Evolutionary conservation across 805 yeast species (phyloP).

Genomic region (Lachancea dasiensis): DNA sequence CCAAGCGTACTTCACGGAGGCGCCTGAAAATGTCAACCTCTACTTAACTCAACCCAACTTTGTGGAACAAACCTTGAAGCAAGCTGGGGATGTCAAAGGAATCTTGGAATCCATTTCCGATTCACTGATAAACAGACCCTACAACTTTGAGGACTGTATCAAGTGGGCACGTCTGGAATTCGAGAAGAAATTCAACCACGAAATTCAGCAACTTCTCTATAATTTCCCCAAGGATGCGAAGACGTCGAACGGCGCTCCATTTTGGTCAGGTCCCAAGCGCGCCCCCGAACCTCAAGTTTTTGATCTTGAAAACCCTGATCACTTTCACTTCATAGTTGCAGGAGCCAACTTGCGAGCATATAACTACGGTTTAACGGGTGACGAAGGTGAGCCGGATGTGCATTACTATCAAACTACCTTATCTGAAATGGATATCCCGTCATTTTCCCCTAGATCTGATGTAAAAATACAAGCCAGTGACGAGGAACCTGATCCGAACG

Average conservation of each 20-base stretch:
- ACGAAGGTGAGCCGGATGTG: conserved; percentile 44
- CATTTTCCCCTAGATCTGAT: conserved; percentile 70
- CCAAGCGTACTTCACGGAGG: conserved; percentile 83
- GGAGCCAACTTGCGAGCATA: conserved; percentile 90
- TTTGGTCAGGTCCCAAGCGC: conserved; percentile 97
- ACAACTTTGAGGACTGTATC: conserved; percentile 87
- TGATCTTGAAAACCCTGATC: conserved; percentile 69
- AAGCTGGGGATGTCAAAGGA: conserved; percentile 85
- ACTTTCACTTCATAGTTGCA: conserved; percentile 74
- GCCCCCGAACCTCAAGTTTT: conserved; percentile 85
- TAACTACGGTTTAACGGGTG: conserved; percentile 85
- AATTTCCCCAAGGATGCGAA: conserved; percentile 94
- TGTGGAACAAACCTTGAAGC: conserved; percentile 86
- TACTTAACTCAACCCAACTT: conserved; percentile 88
- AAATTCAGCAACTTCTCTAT: conserved; percentile 81
- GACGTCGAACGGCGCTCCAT: conserved; percentile 85
- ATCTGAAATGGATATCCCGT: conserved; percentile 43
- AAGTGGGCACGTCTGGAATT: conserved; percentile 92
- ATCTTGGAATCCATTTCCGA: conserved; percentile 74
- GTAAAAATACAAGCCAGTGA: conserved; percentile 79
- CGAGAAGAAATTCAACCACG: conserved; percentile 77
- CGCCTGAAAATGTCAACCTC: conserved; percentile 90
- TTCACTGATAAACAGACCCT: conserved; percentile 75
- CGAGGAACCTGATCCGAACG: conserved; percentile 83
- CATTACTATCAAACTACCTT: conserved; percentile 50